These are phyloP conservation scores for Chlamydomonas incerta DNA, from an alignment of 139 green algal species.

Conservation along the genomic window DNA sequence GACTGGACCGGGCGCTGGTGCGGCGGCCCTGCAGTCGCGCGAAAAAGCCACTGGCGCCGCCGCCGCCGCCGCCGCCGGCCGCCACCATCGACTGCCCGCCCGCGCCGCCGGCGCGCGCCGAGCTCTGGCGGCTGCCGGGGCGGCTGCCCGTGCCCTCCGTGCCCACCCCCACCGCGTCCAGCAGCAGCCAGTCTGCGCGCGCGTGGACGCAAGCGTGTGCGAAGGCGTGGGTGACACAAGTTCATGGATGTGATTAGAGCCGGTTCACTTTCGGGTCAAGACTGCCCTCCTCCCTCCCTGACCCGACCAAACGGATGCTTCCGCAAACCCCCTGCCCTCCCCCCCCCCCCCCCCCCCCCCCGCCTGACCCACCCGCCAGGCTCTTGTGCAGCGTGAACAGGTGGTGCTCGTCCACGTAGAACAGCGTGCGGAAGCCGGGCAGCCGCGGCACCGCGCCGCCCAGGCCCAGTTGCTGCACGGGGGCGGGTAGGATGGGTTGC, in stretches of 20 bases:
- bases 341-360: not conserved
- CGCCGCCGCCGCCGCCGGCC: too few species aligned
- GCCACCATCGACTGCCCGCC: not conserved
- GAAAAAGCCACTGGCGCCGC: not conserved
- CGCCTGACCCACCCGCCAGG: constrained; percentile 21
- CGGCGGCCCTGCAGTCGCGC: not conserved
- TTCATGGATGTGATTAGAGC: too few species aligned
- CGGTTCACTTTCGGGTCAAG: too few species aligned
- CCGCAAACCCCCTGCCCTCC: not conserved
- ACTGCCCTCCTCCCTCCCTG: not conserved
- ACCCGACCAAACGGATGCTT: not conserved
- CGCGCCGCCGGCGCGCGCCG: not conserved
- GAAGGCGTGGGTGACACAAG: too few species aligned
- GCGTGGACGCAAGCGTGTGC: too few species aligned
- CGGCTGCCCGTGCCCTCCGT: not conserved
- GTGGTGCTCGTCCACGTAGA: constrained; percentile 50
- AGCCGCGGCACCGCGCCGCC: not conserved
- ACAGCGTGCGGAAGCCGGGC: constrained; percentile 22
- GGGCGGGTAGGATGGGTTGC: too few species aligned
- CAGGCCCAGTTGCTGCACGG: constrained; percentile 9
- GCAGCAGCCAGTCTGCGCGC: constrained; percentile 5
- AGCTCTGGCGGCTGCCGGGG: not conserved
- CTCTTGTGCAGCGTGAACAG: constrained; percentile 45
- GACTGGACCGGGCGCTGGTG: too few species aligned
- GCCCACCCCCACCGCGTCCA: not conserved